phyloP scores from a whole-genome alignment of 805 yeast genomes.

The Martiniozyma abietophila region DNA sequence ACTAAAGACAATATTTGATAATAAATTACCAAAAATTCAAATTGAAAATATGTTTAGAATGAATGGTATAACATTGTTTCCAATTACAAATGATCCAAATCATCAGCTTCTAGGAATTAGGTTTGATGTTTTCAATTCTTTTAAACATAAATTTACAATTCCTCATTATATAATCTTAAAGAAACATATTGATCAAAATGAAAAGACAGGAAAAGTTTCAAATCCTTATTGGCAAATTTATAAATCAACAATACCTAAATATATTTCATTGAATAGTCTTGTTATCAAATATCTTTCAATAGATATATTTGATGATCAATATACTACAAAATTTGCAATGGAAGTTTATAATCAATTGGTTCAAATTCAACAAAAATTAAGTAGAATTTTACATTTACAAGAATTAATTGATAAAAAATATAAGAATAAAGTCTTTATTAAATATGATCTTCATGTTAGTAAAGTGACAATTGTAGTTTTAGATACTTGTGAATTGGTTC shows the following conservation, averaged over 20 bases:
- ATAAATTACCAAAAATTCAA: conserved; percentile 22
- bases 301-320: conserved; percentile 2
- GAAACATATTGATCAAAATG: conserved; percentile 6
- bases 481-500: conserved; percentile 14
- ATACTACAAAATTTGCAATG: conserved; percentile 19
- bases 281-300: conserved; percentile 16
- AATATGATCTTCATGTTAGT: conserved; percentile 21
- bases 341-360: conserved; percentile 20
- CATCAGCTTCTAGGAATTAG: conserved; percentile 37
- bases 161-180: conserved; percentile 43
- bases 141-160: conserved; percentile 22
- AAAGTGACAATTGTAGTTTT: conserved; percentile 19
- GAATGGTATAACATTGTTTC: conserved; percentile 44
- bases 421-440: conserved; percentile 8
- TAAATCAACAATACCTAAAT: conserved; percentile 28
- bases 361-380: conserved; percentile 16
- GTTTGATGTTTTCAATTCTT: conserved; percentile 34
- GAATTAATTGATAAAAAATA: conserved; percentile 10
- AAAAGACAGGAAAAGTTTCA: background rate
- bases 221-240: conserved; percentile 23
- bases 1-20: background rate
- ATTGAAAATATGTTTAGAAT: conserved; percentile 39
- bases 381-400: conserved; percentile 13
- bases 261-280: conserved; percentile 20
- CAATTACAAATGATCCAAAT: conserved; percentile 26